phyloP scores from a whole-genome alignment of 1,284 basidiomycete species.

The Ustilago vetiveriae region DNA sequence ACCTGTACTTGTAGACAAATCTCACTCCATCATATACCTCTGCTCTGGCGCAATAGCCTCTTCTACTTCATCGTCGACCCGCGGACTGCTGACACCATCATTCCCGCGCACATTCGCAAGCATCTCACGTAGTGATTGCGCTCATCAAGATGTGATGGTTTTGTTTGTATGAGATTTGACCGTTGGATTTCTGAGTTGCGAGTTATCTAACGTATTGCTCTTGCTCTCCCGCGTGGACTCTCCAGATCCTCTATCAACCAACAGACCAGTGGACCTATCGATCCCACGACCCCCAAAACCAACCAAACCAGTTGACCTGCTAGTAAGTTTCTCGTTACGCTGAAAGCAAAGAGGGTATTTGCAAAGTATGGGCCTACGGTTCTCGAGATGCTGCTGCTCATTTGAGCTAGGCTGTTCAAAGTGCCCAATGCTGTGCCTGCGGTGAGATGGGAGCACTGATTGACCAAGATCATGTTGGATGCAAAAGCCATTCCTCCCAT shows the following conservation, averaged over 20 bases:
- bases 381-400: slow-evolving; percentile 26
- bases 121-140: too few species aligned
- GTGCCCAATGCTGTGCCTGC: slow-evolving; percentile 33
- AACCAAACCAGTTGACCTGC: slow-evolving; percentile 55
- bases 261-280: slow-evolving; percentile 14
- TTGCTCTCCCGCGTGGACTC: neutral
- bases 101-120: too few species aligned
- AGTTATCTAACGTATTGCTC: neutral
- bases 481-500: slow-evolving; percentile 37
- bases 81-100: too few species aligned
- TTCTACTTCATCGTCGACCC: too few species aligned
- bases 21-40: too few species aligned
- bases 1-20: too few species aligned
- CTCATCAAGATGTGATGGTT: too few species aligned
- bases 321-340: slow-evolving; percentile 28
- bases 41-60: too few species aligned
- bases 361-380: slow-evolving; percentile 48
- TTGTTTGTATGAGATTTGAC: too few species aligned
- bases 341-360: slow-evolving; percentile 48
- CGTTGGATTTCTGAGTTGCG: too few species aligned
- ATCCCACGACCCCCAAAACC: slow-evolving; percentile 17
- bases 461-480: slow-evolving; percentile 49
- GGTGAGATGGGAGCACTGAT: slow-evolving; percentile 42
- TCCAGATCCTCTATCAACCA: slow-evolving; percentile 25
- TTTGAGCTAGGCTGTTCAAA: slow-evolving; percentile 50